Conservation (phyloP, 2,329 filamentous ascomycete species). For the Fusarium austroafricanum region DNA sequence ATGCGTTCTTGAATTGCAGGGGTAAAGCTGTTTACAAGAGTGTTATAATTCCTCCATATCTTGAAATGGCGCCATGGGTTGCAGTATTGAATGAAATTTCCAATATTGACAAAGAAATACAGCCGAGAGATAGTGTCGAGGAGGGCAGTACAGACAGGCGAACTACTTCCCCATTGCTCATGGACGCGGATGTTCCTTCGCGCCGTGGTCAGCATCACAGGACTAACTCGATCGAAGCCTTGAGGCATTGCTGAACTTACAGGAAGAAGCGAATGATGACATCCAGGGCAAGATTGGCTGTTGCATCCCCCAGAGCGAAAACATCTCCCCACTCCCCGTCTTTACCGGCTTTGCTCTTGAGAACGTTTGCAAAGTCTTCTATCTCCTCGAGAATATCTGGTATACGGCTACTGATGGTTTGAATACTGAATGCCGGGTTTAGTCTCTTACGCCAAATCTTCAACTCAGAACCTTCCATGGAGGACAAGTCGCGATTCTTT, state of each 20-base stretch:
- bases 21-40: slow-evolving; percentile 7
- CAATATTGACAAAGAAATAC: slow-evolving; percentile 23
- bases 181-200: slow-evolving; percentile 24
- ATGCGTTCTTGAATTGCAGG: slow-evolving; percentile 21
- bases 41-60: slow-evolving; percentile 33
- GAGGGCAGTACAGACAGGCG: slow-evolving; percentile 15
- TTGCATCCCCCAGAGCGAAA: slow-evolving; percentile 50
- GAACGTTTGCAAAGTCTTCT: slow-evolving; percentile 48
- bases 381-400: slow-evolving; percentile 54
- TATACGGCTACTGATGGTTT: slow-evolving; percentile 51
- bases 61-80: slow-evolving; percentile 36
- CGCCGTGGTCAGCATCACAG: background rate
- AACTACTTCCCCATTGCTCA: slow-evolving; percentile 23
- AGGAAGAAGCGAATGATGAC: slow-evolving; percentile 54
- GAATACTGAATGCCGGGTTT: slow-evolving; percentile 53
- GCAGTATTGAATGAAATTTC: slow-evolving; percentile 20
- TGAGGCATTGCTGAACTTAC: slow-evolving; percentile 26
- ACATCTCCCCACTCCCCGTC: slow-evolving; percentile 21
- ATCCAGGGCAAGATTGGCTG: slow-evolving; percentile 55
- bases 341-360: slow-evolving; percentile 20
- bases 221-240: background rate
- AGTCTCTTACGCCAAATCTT: slow-evolving; percentile 49
- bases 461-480: slow-evolving; percentile 47
- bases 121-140: slow-evolving; percentile 22
- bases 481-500: slow-evolving; percentile 48